Evolutionary conservation across 176 grass and related monocot genomes (phyloP).

Genomic region (Rhynchospora pubera): DNA sequence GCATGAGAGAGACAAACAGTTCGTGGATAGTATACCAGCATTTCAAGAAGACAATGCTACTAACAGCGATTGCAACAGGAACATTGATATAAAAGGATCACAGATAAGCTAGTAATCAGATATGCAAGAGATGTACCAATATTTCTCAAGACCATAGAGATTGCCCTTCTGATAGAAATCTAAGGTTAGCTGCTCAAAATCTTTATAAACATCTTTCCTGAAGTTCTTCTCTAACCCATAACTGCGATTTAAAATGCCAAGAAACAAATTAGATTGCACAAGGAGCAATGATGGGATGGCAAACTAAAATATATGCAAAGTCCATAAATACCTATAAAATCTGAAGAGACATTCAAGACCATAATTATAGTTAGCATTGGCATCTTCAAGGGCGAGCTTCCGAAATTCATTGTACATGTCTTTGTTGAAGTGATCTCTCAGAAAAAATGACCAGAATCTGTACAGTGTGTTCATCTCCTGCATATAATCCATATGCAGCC

Average conservation of each 20-base stretch:
- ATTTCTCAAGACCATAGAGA: constrained; percentile 98
- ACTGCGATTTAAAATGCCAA: constrained; percentile 41
- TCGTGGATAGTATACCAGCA: background rate
- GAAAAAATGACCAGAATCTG: constrained; percentile 97
- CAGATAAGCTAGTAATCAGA: constrained; percentile 10
- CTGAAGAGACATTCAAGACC: constrained; percentile 96
- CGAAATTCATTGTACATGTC: constrained; percentile 88
- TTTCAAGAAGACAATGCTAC: constrained; percentile 9
- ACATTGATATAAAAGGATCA: background rate
- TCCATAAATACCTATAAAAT: constrained; percentile 75
- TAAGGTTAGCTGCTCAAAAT: constrained; percentile 79
- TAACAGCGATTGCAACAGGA: constrained; percentile 11
- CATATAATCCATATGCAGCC: constrained; percentile 1
- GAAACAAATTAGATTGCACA: background rate
- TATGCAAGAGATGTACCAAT: constrained; percentile 55
- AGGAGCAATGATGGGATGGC: background rate
- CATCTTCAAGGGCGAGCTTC: constrained; percentile 80
- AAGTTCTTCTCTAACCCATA: constrained; percentile 98
- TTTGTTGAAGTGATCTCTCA: constrained; percentile 88
- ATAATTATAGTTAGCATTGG: constrained; percentile 83
- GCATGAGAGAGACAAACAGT: background rate
- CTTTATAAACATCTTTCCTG: constrained; percentile 70
- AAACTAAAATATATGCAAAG: constrained; percentile 6
- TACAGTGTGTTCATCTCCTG: constrained; percentile 99
- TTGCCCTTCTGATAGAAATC: constrained; percentile 72